phyloP scores from a whole-genome alignment of 1,284 basidiomycete genomes.

The Malassezia equina region DNA sequence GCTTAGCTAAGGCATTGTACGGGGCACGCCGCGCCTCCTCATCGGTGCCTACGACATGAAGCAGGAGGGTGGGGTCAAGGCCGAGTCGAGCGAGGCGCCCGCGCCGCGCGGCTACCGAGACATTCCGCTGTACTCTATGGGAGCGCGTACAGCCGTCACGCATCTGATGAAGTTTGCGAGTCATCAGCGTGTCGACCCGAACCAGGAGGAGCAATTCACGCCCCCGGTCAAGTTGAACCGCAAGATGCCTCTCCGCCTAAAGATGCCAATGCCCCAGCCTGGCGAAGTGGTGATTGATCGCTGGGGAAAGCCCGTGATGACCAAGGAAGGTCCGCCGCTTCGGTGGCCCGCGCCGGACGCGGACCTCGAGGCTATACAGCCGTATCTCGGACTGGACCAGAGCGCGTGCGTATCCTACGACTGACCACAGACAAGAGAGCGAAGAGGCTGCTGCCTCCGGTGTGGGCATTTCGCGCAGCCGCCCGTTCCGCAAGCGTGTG shows the following conservation, averaged over 20 bases:
- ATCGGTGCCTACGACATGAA: conserved; percentile 7
- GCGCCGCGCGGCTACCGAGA: conserved; percentile 38
- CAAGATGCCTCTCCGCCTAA: conserved; percentile 43
- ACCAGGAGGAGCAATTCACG: conserved; percentile 32
- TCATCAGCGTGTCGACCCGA: conserved; percentile 38
- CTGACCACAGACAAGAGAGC: conserved; percentile 3
- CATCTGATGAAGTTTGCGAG: conserved; percentile 45
- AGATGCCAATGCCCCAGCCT: conserved; percentile 31
- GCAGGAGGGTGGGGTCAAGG: conserved; percentile 10
- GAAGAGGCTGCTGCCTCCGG: conserved; percentile 10
- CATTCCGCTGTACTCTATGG: conserved; percentile 38
- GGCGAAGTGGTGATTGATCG: conserved; percentile 38
- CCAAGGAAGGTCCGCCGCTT: conserved; percentile 31
- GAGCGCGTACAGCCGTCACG: conserved; percentile 24
- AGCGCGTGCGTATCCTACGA: neutral
- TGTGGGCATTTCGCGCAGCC: conserved; percentile 15
- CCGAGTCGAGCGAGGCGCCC: conserved; percentile 12
- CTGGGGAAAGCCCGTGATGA: conserved; percentile 33
- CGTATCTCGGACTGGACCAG: conserved; percentile 8
- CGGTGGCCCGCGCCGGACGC: conserved; percentile 28
- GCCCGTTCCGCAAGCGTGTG: conserved; percentile 41
- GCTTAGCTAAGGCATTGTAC: neutral
- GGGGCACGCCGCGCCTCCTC: neutral
- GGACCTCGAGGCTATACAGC: conserved; percentile 24
- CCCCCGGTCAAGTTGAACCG: conserved; percentile 45